Evolutionary conservation across 192 early-diverging fungal species (phyloP), one percentile per base, ranked within the genome.

Genomic region (Backusella australiensis): DNA sequence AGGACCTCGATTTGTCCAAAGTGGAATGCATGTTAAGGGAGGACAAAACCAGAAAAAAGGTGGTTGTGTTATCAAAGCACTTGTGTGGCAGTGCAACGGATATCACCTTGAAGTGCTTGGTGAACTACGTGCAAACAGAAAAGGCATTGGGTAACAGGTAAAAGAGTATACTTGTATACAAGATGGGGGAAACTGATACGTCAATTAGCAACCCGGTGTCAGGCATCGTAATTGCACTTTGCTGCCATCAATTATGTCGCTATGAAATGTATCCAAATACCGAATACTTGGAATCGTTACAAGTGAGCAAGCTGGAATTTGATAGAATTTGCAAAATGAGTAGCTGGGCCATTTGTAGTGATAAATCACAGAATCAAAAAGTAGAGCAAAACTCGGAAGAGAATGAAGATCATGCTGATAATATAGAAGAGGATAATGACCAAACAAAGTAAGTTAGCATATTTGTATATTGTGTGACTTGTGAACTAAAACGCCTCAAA

Each of bases 41-140:
- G 11, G 26, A 75, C 2, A 56, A 53, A 2, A 52, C 80, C 6
- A 81, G 80, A 39, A 85, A 89, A 26, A 89, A 85, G 9, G 81
- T 94, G n/a, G 89, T 95, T 5, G 91, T 88, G 2, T 83, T 91
- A 56, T 96, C 95, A 12, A 97, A 97, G 77, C 96, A 97, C 81
- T 86, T 97, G 65, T 97, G 96, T 83, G 96, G 96, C 34, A 87
- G 89, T 14, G 96, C 95, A 6, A 96, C 96, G 0, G 96, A 97
- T 80, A 83, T 96, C 35, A 93, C 94, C 0, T 82, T 97, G 29
- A 90, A 88, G 70, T 94, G 94, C 38, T 73, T 96, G 11, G 82
- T 86, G 36, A 83, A 89, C 68, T 89, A 87, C 73, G 74, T 77
- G 6, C 71, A 82, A 11, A 69, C 87, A 11, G 82, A 86, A 74